phyloP scores from a whole-genome alignment of 768 basidiomycete species.

The Megacollybia marginata region DNA sequence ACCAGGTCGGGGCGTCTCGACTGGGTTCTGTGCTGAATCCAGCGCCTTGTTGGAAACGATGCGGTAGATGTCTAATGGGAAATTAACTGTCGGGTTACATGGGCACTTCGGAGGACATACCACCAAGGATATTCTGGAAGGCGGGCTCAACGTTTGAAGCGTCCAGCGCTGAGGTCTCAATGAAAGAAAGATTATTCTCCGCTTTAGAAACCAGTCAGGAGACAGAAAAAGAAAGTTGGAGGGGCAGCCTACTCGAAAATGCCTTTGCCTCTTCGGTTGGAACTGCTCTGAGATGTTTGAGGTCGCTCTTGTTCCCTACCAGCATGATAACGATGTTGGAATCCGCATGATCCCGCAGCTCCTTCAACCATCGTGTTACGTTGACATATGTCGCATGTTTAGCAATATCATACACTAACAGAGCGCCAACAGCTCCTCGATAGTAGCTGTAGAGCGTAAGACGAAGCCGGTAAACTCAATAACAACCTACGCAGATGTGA shows the following conservation, averaged over 20 bases:
- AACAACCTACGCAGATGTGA: slow-evolving; percentile 83
- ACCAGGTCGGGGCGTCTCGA: slow-evolving; percentile 75
- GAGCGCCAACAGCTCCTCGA: slow-evolving; percentile 90
- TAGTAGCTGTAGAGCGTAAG: slow-evolving; percentile 64
- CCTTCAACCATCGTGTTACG: slow-evolving; percentile 94
- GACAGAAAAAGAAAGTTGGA: neutral
- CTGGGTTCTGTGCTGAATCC: slow-evolving; percentile 74
- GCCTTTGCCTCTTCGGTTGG: slow-evolving; percentile 95
- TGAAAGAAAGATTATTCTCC: slow-evolving; percentile 89
- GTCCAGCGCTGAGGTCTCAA: slow-evolving; percentile 99
- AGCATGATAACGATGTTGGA: slow-evolving; percentile 94
- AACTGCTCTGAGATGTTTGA: slow-evolving; percentile 94
- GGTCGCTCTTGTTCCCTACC: slow-evolving; percentile 98
- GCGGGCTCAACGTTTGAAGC: slow-evolving; percentile 96
- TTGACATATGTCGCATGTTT: slow-evolving; percentile 93
- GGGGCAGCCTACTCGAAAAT: slow-evolving; percentile 63
- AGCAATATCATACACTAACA: slow-evolving; percentile 91
- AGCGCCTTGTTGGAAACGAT: slow-evolving; percentile 95
- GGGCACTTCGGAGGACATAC: slow-evolving; percentile 32
- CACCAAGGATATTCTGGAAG: slow-evolving; percentile 94
- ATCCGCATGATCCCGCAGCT: slow-evolving; percentile 91
- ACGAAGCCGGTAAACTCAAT: no score
- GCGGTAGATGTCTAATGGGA: slow-evolving; percentile 81
- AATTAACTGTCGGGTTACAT: neutral
- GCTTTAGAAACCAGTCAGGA: slow-evolving; percentile 33